These are phyloP conservation scores for Rhodotorula sp. DNA, from an alignment of 1,284 basidiomycete species.

Conservation along the genomic window DNA sequence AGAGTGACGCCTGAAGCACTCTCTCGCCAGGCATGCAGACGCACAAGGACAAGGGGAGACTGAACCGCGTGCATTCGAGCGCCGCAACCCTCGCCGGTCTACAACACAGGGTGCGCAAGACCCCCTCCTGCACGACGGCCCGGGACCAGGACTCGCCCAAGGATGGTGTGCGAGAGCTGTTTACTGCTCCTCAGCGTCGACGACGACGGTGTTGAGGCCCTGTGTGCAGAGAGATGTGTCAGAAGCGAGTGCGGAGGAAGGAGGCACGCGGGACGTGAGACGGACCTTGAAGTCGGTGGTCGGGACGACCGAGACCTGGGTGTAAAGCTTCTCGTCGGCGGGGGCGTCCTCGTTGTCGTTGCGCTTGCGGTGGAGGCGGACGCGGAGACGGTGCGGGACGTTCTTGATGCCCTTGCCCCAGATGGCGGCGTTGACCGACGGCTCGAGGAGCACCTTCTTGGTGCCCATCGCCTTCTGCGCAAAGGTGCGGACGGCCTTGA, in stretches of 20 bases:
- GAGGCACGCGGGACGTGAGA: constrained; percentile 2
- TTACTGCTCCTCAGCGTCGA: constrained; percentile 59
- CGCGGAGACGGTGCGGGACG: constrained; percentile 83
- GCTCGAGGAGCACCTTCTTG: constrained; percentile 85
- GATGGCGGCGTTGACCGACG: constrained; percentile 87
- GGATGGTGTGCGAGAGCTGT: too few relatives aligned
- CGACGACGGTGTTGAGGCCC: constrained; percentile 78
- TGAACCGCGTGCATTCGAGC: constrained; percentile 1
- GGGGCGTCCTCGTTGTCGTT: constrained; percentile 42
- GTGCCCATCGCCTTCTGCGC: constrained; percentile 93
- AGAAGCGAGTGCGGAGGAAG: background rate
- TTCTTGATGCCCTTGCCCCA: constrained; percentile 88
- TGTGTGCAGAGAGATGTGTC: constrained; percentile 47
- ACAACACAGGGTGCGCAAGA: background rate
- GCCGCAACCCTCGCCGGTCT: background rate
- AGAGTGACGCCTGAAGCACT: too few relatives aligned
- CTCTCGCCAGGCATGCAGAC: background rate
- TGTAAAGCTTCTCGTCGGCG: constrained; percentile 86
- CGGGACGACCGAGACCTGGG: constrained; percentile 78
- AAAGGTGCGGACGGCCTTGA: constrained; percentile 87
- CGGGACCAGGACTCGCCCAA: background rate
- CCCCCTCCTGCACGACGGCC: background rate
- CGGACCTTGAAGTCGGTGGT: constrained; percentile 71
- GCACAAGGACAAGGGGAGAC: background rate
- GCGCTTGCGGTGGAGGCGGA: constrained; percentile 84